These are phyloP conservation scores for Cryptosporidium baileyi DNA, from an alignment of 169 alveolate species.

Conservation along the genomic window DNA sequence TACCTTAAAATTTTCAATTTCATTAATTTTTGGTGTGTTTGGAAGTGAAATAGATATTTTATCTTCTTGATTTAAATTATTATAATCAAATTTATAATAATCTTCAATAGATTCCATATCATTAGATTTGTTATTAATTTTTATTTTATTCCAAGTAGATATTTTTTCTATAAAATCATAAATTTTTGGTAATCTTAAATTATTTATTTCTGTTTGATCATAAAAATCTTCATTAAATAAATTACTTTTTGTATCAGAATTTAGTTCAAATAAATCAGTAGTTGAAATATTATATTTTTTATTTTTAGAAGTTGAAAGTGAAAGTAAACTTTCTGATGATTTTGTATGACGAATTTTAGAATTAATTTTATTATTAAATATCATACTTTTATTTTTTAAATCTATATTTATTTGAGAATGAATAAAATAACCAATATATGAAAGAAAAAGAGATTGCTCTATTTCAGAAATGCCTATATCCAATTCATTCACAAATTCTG, in stretches of 20 bases:
- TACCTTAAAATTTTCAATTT: neutral
- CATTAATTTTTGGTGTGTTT: neutral
- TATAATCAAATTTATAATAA: too few relatives aligned
- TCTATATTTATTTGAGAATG: neutral
- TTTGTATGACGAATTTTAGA: conserved; percentile 5
- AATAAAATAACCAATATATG: conserved; percentile 26
- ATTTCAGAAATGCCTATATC: conserved; percentile 27
- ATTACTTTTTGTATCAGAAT: neutral
- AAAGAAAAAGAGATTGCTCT: conserved; percentile 1
- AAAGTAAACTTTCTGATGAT: conserved; percentile 1
- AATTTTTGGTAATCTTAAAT: conserved; percentile 5
- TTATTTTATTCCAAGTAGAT: conserved; percentile 14
- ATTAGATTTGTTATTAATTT: neutral
- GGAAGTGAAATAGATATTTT: neutral
- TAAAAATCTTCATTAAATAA: neutral
- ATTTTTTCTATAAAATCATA: conserved; percentile 23
- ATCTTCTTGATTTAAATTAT: neutral
- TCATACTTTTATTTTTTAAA: neutral
- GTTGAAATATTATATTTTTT: neutral
- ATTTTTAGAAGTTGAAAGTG: neutral
- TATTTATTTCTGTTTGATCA: neutral
- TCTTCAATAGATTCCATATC: too few relatives aligned
- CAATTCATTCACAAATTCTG: conserved; percentile 29
- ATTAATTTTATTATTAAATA: neutral
- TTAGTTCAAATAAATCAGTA: neutral